These are phyloP conservation scores for Cytidiella melzeri DNA, from an alignment of 768 basidiomycete species.

Conservation along the genomic window DNA sequence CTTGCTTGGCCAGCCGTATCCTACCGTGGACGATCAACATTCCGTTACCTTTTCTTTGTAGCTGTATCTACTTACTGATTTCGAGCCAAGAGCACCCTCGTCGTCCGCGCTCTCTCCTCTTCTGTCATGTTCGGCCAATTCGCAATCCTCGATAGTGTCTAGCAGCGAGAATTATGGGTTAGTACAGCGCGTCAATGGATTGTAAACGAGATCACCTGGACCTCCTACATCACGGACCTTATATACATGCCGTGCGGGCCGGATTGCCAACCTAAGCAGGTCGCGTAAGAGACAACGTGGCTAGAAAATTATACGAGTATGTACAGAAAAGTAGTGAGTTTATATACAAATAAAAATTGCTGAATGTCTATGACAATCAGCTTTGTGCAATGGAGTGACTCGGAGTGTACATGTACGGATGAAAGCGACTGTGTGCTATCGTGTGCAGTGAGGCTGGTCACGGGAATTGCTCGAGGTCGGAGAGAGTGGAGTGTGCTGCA, in stretches of 20 bases:
- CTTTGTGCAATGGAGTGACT: neutral
- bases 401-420: neutral
- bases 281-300: no score
- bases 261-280: no score
- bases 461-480: neutral
- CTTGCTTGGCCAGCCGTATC: slow-evolving; percentile 4
- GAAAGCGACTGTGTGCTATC: neutral
- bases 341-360: neutral
- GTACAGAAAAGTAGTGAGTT: neutral
- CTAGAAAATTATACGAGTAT: neutral
- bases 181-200: neutral
- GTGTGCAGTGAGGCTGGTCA: neutral
- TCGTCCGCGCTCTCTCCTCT: slow-evolving; percentile 6
- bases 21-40: neutral
- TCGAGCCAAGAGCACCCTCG: slow-evolving; percentile 8
- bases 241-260: no score
- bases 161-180: neutral
- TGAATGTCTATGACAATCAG: neutral
- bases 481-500: neutral
- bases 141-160: slow-evolving; percentile 14
- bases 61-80: slow-evolving; percentile 6
- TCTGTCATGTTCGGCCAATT: slow-evolving; percentile 13
- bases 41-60: neutral
- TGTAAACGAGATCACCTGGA: no score
- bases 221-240: no score